phyloP scores from a whole-genome alignment of 2,329 filamentous ascomycete genomes.

The Penicillium capsulatum region DNA sequence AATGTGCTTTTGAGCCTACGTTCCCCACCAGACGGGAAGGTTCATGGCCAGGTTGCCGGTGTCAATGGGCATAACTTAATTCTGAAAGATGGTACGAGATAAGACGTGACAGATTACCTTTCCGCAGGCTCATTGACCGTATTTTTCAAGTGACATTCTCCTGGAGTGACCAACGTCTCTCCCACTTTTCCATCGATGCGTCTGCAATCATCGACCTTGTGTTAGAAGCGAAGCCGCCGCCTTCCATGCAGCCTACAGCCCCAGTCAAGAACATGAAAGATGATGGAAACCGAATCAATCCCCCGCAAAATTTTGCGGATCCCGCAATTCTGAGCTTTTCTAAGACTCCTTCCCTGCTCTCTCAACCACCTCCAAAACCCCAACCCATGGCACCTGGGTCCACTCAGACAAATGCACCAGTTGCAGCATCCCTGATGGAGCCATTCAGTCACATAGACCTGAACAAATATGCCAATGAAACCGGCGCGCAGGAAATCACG shows the following conservation, averaged over 20 bases:
- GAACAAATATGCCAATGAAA: slow-evolving; percentile 23
- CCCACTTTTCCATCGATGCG: slow-evolving; percentile 55
- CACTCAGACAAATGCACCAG: slow-evolving; percentile 8
- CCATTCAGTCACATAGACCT: slow-evolving; percentile 44
- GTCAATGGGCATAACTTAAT: slow-evolving; percentile 67
- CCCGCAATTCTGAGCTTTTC: slow-evolving; percentile 74
- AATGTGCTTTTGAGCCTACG: slow-evolving; percentile 70
- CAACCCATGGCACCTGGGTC: slow-evolving; percentile 25
- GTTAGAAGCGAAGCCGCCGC: slow-evolving; percentile 20
- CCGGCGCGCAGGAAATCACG: slow-evolving; percentile 7
- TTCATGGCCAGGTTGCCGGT: slow-evolving; percentile 67
- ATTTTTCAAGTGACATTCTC: slow-evolving; percentile 45
- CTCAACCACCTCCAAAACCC: slow-evolving; percentile 12
- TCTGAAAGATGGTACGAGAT: slow-evolving; percentile 64
- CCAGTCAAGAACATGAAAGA: slow-evolving; percentile 11
- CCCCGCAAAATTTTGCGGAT: slow-evolving; percentile 60
- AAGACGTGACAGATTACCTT: background rate
- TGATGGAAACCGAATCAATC: slow-evolving; percentile 28
- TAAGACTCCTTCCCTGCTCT: slow-evolving; percentile 24
- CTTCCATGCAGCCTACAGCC: slow-evolving; percentile 17
- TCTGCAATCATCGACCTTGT: slow-evolving; percentile 56
- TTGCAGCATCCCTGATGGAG: slow-evolving; percentile 42
- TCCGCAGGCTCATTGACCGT: slow-evolving; percentile 9
- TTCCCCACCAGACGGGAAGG: slow-evolving; percentile 58
- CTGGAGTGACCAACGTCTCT: slow-evolving; percentile 50